Percentiles rank a stretch among this genome's conserved stretches.
Conservation (phyloP, 2,329 filamentous ascomycete species). For the Aspergillus clavatus region DNA sequence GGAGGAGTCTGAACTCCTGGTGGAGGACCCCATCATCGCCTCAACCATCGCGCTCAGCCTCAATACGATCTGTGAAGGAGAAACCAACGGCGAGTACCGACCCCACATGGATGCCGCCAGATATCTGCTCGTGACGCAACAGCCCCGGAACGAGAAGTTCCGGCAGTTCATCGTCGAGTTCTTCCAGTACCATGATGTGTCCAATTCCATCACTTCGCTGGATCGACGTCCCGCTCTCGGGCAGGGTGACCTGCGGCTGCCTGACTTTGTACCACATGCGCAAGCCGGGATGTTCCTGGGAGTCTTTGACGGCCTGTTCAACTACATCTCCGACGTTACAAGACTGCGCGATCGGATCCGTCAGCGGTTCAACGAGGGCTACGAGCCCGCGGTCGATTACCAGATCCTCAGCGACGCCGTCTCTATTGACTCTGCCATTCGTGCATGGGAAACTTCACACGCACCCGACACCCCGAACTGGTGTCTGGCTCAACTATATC, state of each 20-base stretch:
- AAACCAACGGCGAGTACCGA: slow-evolving; percentile 66
- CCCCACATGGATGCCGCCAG: slow-evolving; percentile 73
- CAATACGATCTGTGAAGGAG: slow-evolving; percentile 58
- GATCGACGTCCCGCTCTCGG: slow-evolving; percentile 51
- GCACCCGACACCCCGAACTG: slow-evolving; percentile 49
- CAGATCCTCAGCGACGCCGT: slow-evolving; percentile 66
- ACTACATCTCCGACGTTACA: slow-evolving; percentile 73
- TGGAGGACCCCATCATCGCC: slow-evolving; percentile 57
- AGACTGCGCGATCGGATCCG: slow-evolving; percentile 71
- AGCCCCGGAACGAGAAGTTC: slow-evolving; percentile 62
- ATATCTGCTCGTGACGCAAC: slow-evolving; percentile 59
- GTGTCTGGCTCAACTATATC: slow-evolving; percentile 55
- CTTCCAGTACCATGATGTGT: slow-evolving; percentile 74
- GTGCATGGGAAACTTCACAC: slow-evolving; percentile 65
- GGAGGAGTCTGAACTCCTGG: slow-evolving; percentile 34
- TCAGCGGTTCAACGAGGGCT: slow-evolving; percentile 55
- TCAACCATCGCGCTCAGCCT: slow-evolving; percentile 57
- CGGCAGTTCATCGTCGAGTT: slow-evolving; percentile 69
- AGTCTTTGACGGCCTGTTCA: slow-evolving; percentile 76
- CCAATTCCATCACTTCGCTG: slow-evolving; percentile 53
- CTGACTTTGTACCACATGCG: slow-evolving; percentile 51
- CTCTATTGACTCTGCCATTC: slow-evolving; percentile 69
- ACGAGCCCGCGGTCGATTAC: slow-evolving; percentile 69
- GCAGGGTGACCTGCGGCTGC: slow-evolving; percentile 50
- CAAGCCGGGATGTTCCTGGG: slow-evolving; percentile 64